Percentiles rank a stretch among this genome's conserved stretches.
phyloP scores from a whole-genome alignment of 2,329 filamentous ascomycete genomes.

The Scorias spongiosa region DNA sequence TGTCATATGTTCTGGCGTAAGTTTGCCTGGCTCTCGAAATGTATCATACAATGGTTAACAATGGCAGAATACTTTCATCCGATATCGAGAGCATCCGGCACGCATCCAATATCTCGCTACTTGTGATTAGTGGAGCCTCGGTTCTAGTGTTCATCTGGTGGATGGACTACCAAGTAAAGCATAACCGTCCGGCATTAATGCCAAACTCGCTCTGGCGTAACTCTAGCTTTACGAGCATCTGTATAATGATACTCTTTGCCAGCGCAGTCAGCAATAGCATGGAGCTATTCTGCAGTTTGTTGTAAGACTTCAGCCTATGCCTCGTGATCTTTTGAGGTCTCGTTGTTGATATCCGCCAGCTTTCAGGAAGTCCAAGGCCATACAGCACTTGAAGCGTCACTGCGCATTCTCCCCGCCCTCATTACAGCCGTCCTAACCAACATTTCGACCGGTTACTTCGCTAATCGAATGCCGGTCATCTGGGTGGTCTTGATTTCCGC shows the following conservation, averaged over 20 bases:
- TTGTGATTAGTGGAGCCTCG: slow-evolving; percentile 22
- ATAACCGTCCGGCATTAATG: slow-evolving; percentile 39
- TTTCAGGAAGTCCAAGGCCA: slow-evolving; percentile 12
- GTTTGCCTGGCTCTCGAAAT: background rate
- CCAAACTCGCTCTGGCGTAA: slow-evolving; percentile 49
- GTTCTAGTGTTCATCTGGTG: slow-evolving; percentile 34
- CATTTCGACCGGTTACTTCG: slow-evolving; percentile 1
- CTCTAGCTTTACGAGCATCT: slow-evolving; percentile 39
- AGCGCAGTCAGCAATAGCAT: slow-evolving; percentile 25
- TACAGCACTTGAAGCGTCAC: slow-evolving; percentile 7
- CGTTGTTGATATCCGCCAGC: slow-evolving; percentile 2
- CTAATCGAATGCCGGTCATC: background rate
- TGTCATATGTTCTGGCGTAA: slow-evolving; percentile 34
- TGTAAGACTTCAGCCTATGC: slow-evolving; percentile 3
- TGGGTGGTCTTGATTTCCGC: background rate
- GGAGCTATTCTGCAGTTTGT: slow-evolving; percentile 26
- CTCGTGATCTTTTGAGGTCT: background rate
- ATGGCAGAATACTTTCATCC: slow-evolving; percentile 7
- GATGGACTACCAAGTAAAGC: slow-evolving; percentile 35
- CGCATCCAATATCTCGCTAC: slow-evolving; percentile 26
- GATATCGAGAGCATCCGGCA: slow-evolving; percentile 19
- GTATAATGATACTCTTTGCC: slow-evolving; percentile 26
- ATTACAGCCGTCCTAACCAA: slow-evolving; percentile 30
- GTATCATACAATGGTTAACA: slow-evolving; percentile 1
- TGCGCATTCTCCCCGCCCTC: slow-evolving; percentile 34